Conservation (phyloP, 306 rosid species). For the Potentilla sterilis region DNA sequence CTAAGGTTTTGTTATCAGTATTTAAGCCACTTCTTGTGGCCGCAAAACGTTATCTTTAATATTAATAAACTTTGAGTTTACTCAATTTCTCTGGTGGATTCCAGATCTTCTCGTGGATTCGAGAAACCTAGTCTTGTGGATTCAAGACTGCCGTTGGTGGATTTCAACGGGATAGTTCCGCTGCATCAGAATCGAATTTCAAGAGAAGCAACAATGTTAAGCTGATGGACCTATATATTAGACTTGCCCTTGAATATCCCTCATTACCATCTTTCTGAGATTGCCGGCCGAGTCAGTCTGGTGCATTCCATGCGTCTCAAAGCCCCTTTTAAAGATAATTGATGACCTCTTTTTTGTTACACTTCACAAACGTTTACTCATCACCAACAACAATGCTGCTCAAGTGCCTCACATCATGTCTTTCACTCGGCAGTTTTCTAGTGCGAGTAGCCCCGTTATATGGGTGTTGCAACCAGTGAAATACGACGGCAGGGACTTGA, state of each 20-base stretch:
- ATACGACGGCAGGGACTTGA: not conserved
- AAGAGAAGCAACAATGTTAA: not conserved
- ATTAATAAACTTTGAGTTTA: too few species aligned
- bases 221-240: not conserved
- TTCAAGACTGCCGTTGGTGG: too few species aligned
- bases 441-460: not conserved
- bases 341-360: not conserved
- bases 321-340: not conserved
- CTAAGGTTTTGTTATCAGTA: too few species aligned
- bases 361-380: not conserved
- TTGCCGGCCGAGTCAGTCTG: not conserved
- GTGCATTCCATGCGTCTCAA: not conserved
- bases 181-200: too few species aligned
- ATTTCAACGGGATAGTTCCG: too few species aligned
- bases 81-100: too few species aligned
- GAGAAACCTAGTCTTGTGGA: too few species aligned
- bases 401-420: not conserved
- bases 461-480: not conserved
- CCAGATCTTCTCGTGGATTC: too few species aligned
- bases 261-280: not conserved
- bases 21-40: too few species aligned
- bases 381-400: not conserved
- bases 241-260: not conserved
- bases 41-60: too few species aligned
- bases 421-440: not conserved